These are phyloP conservation scores for Rhizopus delemar DNA, from an alignment of 371 early-diverging fungal genomes.

Conservation along the genomic window DNA sequence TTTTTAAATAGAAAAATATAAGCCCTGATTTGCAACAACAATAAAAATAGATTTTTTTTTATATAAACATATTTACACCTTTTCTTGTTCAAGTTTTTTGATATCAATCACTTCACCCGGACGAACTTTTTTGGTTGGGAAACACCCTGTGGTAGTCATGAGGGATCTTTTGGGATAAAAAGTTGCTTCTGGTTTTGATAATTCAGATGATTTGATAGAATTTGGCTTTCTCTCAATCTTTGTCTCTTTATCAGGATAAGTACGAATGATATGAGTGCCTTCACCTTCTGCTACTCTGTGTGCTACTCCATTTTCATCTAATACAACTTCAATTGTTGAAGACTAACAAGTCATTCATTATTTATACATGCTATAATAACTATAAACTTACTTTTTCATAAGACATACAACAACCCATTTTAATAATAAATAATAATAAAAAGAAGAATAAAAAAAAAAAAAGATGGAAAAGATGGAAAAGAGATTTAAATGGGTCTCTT, in stretches of 20 bases:
- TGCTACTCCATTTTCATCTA: constrained; percentile 44
- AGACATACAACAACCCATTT: constrained; percentile 26
- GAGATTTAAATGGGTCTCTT: background rate
- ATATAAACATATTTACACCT: background rate
- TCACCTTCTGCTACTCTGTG: constrained; percentile 39
- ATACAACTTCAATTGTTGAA: constrained; percentile 37
- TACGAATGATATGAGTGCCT: constrained; percentile 44
- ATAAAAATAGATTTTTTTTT: background rate
- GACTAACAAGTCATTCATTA: constrained; percentile 16
- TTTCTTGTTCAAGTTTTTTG: background rate
- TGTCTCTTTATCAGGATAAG: constrained; percentile 21
- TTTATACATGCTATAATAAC: background rate
- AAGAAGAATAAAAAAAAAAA: background rate
- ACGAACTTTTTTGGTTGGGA: constrained; percentile 6
- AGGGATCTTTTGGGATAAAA: constrained; percentile 9
- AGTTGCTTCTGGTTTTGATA: constrained; percentile 12
- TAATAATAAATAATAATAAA: background rate
- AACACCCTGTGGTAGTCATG: constrained; percentile 5
- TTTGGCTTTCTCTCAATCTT: constrained; percentile 13
- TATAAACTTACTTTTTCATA: constrained; percentile 13
- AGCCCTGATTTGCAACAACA: constrained; percentile 1
- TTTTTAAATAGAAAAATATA: background rate
- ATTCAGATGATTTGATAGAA: constrained; percentile 16
- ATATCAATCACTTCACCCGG: constrained; percentile 1
- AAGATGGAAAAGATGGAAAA: background rate